Evolutionary conservation across 1,284 basidiomycete genomes (phyloP).

Genomic region (Taiwanofungus camphoratus): DNA sequence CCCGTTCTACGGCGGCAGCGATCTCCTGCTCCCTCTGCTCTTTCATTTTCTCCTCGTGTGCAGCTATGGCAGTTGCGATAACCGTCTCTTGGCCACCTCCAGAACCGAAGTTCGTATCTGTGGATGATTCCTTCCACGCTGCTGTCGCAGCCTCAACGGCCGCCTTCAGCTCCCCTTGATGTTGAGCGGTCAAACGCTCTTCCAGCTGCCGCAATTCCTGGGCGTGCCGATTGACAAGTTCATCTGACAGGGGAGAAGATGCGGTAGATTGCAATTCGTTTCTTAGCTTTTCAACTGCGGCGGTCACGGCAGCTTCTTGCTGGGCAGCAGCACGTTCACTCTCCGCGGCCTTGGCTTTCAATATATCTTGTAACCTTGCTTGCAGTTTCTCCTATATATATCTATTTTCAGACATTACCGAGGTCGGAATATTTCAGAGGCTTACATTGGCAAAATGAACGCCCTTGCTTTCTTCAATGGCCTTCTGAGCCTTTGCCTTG

Average conservation of each 20-base stretch:
- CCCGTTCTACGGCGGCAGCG: slow-evolving; percentile 57
- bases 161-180: slow-evolving; percentile 49
- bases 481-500: slow-evolving; percentile 40
- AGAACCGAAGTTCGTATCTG: slow-evolving; percentile 21
- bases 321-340: slow-evolving; percentile 30
- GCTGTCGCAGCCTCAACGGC: slow-evolving; percentile 38
- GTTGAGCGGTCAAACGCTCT: slow-evolving; percentile 43
- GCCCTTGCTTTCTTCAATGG: slow-evolving; percentile 39
- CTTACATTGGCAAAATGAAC: slow-evolving; percentile 33
- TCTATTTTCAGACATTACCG: neutral
- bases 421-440: neutral
- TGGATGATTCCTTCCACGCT: slow-evolving; percentile 26
- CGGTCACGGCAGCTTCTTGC: slow-evolving; percentile 41
- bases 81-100: slow-evolving; percentile 36
- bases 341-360: slow-evolving; percentile 34
- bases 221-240: slow-evolving; percentile 44
- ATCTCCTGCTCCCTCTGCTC: slow-evolving; percentile 50
- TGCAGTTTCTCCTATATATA: slow-evolving; percentile 41
- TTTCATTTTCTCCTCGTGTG: slow-evolving; percentile 41
- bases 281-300: slow-evolving; percentile 51
- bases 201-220: slow-evolving; percentile 54
- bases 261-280: slow-evolving; percentile 33
- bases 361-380: slow-evolving; percentile 31
- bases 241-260: slow-evolving; percentile 29
- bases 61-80: slow-evolving; percentile 43